A percentile compares a stretch with the other conserved stretches of the same genome.
Evolutionary conservation across 2,329 filamentous ascomycete species (phyloP).

Genomic region (Dothistroma septosporum): DNA sequence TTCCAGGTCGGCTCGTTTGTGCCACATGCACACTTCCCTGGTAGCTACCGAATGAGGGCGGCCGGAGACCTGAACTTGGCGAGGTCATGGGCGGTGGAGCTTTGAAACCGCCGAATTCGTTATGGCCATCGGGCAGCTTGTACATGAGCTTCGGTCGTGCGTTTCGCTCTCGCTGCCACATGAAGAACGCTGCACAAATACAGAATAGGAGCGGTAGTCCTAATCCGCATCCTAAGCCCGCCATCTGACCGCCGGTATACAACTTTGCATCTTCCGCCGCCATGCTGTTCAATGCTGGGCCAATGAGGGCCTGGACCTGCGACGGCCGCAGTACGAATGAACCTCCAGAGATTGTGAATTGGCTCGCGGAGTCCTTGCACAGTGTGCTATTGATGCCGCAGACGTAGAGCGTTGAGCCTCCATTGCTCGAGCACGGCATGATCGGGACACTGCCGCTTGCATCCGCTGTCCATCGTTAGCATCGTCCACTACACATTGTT

Average conservation of each 20-base stretch:
- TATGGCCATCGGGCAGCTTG: slow-evolving; percentile 29
- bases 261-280: slow-evolving; percentile 10
- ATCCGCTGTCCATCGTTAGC: slow-evolving; percentile 9
- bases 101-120: slow-evolving; percentile 21
- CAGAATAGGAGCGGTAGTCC: slow-evolving; percentile 30
- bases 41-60: neutral
- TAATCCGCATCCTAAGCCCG: slow-evolving; percentile 28
- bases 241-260: slow-evolving; percentile 28
- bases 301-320: slow-evolving; percentile 28
- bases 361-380: slow-evolving; percentile 24
- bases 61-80: neutral
- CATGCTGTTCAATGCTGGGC: slow-evolving; percentile 18
- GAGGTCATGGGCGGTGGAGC: slow-evolving; percentile 11
- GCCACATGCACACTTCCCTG: neutral
- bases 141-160: slow-evolving; percentile 31
- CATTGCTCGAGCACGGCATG: slow-evolving; percentile 25
- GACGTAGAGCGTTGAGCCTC: slow-evolving; percentile 27
- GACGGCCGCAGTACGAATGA: slow-evolving; percentile 28
- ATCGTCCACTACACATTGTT: neutral
- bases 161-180: slow-evolving; percentile 20
- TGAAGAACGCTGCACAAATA: slow-evolving; percentile 21
- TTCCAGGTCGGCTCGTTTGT: neutral
- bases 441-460: slow-evolving; percentile 21
- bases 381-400: slow-evolving; percentile 28
- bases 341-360: slow-evolving; percentile 27